Base-by-base conservation (phyloP, 2,329 filamentous ascomycete species). In the Fusarium tjaetaba region DNA sequence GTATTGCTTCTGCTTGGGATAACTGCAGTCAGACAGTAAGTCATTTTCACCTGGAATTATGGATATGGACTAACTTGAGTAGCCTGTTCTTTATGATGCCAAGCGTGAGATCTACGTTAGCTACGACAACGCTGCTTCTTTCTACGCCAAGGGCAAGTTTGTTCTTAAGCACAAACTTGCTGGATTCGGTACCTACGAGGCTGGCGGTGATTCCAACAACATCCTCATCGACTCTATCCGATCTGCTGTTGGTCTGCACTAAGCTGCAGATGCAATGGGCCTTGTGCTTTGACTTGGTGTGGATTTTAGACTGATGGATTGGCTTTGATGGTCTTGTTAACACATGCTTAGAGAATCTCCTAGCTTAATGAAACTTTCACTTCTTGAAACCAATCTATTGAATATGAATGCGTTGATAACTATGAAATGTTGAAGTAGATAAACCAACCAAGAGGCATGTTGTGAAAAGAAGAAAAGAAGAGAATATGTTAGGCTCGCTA, bases 191-290 rank as follows among this genome's bases (percentile, higher is more conserved):
- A 73, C 56, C 5, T 76, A 71, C 4, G 74, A 76, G 39, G 71
- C 74, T 22, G 74, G 74, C n/a, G 74, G 74, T 14, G 74, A 76
- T 7, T 69, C 56, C 8, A 69, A 76, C 63, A 76, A 76, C 14
- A 76, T 76, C 22, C 60, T 76, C 20, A 66, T 76, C 13, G 15
- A 76, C 24, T 38, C 74, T 14, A 72, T 76, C 11, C 74, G 74
- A 10, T 24, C 28, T 4, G 71, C 65, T 22, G 59, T 61, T 34
- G 71, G 71, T 13, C 38, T 76, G 26, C n/a, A 36, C 13, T 38
- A 34, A 16, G 24, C 30, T 41, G 51, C 11, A 18, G 24, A n/a
- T 5, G 6, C 5, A 0, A 41, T 7, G 24, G 28, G 24, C 34
- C 11, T 39, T 18, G 24, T 2, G 20, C 34, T 28, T 24, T 14